Conservation (phyloP, 2,329 filamentous ascomycete genomes). For the Thielaviopsis populi region DNA sequence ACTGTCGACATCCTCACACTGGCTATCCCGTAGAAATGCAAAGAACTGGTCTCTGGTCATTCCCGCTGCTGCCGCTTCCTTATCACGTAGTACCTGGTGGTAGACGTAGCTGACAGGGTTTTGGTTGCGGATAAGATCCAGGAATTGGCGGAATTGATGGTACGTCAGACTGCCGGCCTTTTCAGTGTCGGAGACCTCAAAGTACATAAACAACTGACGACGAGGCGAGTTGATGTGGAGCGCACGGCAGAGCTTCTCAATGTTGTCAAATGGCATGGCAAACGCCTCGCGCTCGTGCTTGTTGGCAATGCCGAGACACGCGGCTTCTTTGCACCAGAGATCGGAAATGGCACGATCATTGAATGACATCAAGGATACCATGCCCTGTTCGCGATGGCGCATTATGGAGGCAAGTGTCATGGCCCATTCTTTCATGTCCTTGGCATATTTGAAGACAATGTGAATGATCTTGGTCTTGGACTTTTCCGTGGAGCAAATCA, state of each 20-base stretch:
- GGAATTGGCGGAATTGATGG: conserved; percentile 67
- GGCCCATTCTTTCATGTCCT: conserved; percentile 65
- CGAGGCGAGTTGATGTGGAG: conserved; percentile 83
- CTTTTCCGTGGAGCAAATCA: conserved; percentile 58
- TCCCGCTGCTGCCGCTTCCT: conserved; percentile 37
- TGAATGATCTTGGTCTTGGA: conserved; percentile 79
- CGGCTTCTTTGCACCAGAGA: conserved; percentile 80
- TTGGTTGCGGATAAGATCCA: conserved; percentile 44
- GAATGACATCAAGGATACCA: conserved; percentile 78
- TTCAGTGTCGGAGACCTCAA: conserved; percentile 55
- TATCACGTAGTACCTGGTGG: conserved; percentile 38
- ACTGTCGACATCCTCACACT: conserved; percentile 59
- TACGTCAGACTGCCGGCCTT: conserved; percentile 56
- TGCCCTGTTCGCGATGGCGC: conserved; percentile 73
- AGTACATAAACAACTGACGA: conserved; percentile 56
- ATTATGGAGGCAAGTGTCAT: conserved; percentile 70
- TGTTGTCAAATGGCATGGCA: conserved; percentile 59
- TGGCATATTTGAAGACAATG: conserved; percentile 61
- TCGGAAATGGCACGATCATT: conserved; percentile 65
- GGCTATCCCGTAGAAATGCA: conserved; percentile 54
- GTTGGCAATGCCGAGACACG: conserved; percentile 43
- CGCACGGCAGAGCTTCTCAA: conserved; percentile 72
- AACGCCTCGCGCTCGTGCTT: conserved; percentile 31
- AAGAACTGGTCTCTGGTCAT: conserved; percentile 63
- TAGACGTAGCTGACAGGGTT: conserved; percentile 28